Percentiles rank a stretch among this genome's conserved stretches.
Evolutionary conservation across 768 basidiomycete species (phyloP).

Genomic region (Amyloporia xantha): DNA sequence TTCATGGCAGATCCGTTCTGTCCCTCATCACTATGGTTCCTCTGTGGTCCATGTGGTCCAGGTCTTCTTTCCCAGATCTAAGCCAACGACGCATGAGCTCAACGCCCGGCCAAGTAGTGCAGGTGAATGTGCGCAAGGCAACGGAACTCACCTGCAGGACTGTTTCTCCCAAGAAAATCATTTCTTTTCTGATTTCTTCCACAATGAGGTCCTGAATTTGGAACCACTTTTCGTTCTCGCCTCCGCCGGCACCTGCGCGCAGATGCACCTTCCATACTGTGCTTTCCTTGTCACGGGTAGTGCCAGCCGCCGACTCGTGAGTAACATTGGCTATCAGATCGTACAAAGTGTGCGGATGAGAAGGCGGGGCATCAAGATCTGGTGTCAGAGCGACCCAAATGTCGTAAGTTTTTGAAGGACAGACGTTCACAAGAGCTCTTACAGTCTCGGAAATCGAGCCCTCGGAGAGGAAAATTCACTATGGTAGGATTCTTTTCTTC

Average conservation of each 20-base stretch:
- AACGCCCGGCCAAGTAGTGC: neutral
- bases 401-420: too few relatives aligned
- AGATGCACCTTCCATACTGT: slow-evolving; percentile 93
- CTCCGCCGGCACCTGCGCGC: slow-evolving; percentile 65
- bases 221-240: slow-evolving; percentile 89
- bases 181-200: slow-evolving; percentile 91
- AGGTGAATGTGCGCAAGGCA: neutral
- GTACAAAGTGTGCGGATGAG: slow-evolving; percentile 64
- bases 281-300: slow-evolving; percentile 85
- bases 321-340: slow-evolving; percentile 95
- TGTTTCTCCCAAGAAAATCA: slow-evolving; percentile 98
- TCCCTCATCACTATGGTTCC: neutral
- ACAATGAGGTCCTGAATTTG: slow-evolving; percentile 96
- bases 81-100: neutral
- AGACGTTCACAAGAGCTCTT: too few relatives aligned
- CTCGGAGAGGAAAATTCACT: slow-evolving; percentile 92
- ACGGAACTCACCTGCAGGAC: slow-evolving; percentile 77
- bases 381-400: too few relatives aligned
- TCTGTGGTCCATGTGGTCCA: neutral
- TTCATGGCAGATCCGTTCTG: neutral
- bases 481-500: slow-evolving; percentile 99
- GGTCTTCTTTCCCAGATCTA: slow-evolving; percentile 26
- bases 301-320: slow-evolving; percentile 93
- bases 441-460: slow-evolving; percentile 92
- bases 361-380: slow-evolving; percentile 74